Evolutionary conservation across 2,329 filamentous ascomycete species (phyloP).

Genomic region (Byssothecium circinans): DNA sequence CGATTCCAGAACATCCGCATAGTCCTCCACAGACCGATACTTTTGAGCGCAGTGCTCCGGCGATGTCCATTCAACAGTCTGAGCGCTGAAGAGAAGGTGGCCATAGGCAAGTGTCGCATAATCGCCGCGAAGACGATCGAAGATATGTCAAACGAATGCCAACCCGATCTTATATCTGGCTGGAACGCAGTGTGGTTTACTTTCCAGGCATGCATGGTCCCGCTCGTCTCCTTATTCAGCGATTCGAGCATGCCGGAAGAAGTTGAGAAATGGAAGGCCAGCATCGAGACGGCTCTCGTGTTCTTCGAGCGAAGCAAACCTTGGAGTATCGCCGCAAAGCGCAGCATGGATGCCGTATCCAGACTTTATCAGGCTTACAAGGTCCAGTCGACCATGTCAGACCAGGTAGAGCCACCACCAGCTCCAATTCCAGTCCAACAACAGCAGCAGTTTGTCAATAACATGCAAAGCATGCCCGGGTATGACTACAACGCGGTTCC

Average conservation of each 20-base stretch:
- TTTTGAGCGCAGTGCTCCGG: slow-evolving; percentile 65
- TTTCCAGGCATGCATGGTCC: slow-evolving; percentile 79
- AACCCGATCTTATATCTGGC: slow-evolving; percentile 72
- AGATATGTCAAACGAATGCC: slow-evolving; percentile 71
- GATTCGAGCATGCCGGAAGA: slow-evolving; percentile 53
- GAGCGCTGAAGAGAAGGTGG: slow-evolving; percentile 65
- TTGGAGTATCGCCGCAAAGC: slow-evolving; percentile 50
- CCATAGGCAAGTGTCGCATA: slow-evolving; percentile 68
- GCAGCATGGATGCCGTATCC: slow-evolving; percentile 47
- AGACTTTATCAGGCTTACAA: slow-evolving; percentile 48
- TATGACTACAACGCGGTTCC: slow-evolving; percentile 33
- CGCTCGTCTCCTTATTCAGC: slow-evolving; percentile 73
- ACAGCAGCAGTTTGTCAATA: slow-evolving; percentile 11
- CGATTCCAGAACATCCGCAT: slow-evolving; percentile 77
- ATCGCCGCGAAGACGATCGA: slow-evolving; percentile 71
- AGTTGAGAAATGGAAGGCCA: slow-evolving; percentile 44
- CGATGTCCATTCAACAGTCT: slow-evolving; percentile 54
- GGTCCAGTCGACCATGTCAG: slow-evolving; percentile 23
- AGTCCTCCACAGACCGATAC: slow-evolving; percentile 71
- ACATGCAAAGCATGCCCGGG: slow-evolving; percentile 11
- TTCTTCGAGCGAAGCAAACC: slow-evolving; percentile 49
- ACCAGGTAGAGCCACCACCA: slow-evolving; percentile 13
- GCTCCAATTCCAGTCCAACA: slow-evolving; percentile 16
- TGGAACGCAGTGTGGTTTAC: slow-evolving; percentile 84
- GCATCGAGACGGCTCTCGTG: slow-evolving; percentile 45